Percentiles rank a stretch among this genome's conserved stretches.
These are phyloP conservation scores for Aureobasidium vineae DNA, from an alignment of 2,329 filamentous ascomycete species.

Conservation along the genomic window DNA sequence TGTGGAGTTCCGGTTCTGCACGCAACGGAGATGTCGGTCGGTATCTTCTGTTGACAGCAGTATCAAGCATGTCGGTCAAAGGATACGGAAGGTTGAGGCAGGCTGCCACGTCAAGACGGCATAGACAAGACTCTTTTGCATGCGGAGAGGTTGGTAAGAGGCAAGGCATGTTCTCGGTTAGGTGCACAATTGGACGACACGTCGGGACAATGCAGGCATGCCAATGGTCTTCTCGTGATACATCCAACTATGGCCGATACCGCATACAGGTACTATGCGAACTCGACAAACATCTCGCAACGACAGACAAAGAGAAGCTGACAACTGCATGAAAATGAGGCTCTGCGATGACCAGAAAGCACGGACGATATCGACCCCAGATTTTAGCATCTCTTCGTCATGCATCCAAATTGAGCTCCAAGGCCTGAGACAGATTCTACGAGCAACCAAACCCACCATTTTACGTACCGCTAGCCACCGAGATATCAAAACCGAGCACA, in stretches of 20 bases:
- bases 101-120: slow-evolving; percentile 2
- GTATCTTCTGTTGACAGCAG: slow-evolving; percentile 12
- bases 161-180: slow-evolving; percentile 7
- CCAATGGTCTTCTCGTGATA: not conserved
- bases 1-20: not conserved
- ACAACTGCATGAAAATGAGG: not conserved
- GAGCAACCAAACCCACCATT: not conserved
- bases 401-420: not conserved
- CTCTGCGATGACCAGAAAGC: slow-evolving; percentile 5
- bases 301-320: not conserved
- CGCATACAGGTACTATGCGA: not conserved
- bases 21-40: slow-evolving; percentile 11
- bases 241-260: not conserved
- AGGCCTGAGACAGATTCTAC: too few species aligned
- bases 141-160: not conserved
- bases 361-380: slow-evolving; percentile 11
- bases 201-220: not conserved
- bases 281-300: not conserved
- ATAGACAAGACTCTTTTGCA: not conserved
- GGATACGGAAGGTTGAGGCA: slow-evolving; percentile 5
- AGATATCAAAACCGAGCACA: not conserved
- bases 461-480: not conserved
- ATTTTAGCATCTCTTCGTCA: slow-evolving; percentile 20
- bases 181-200: not conserved
- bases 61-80: not conserved